These are phyloP conservation scores for Chlorophyllum brunneum DNA, from an alignment of 768 basidiomycete genomes.

Conservation along the genomic window DNA sequence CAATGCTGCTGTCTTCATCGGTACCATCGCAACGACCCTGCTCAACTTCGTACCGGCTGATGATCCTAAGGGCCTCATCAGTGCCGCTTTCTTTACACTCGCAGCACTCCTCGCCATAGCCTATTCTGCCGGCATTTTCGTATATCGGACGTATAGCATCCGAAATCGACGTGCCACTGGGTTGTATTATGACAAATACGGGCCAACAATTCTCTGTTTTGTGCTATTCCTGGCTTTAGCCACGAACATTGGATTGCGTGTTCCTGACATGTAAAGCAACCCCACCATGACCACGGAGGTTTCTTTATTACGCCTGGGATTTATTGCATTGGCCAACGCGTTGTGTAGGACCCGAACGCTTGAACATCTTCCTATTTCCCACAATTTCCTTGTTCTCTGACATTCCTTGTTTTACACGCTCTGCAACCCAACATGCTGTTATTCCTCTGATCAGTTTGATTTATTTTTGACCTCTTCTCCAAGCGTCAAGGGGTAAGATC, in stretches of 20 bases:
- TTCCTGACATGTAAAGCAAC: slow-evolving; percentile 47
- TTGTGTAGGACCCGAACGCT: background rate
- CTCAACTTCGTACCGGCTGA: slow-evolving; percentile 79
- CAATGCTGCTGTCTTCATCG: slow-evolving; percentile 81
- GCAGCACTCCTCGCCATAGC: slow-evolving; percentile 86
- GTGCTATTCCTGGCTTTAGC: slow-evolving; percentile 66
- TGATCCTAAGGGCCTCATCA: slow-evolving; percentile 76
- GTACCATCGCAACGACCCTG: slow-evolving; percentile 85
- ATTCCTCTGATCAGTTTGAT: background rate
- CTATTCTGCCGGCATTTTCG: slow-evolving; percentile 81
- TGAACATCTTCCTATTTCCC: too few relatives aligned
- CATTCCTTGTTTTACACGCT: too few relatives aligned
- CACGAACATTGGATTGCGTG: slow-evolving; percentile 70
- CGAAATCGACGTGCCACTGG: slow-evolving; percentile 72
- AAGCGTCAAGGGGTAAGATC: background rate
- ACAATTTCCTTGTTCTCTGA: too few relatives aligned
- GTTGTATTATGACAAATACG: slow-evolving; percentile 86
- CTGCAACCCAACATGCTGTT: background rate
- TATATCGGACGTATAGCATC: slow-evolving; percentile 68
- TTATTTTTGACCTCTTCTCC: background rate
- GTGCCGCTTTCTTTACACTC: slow-evolving; percentile 84
- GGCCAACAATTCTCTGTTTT: slow-evolving; percentile 72
- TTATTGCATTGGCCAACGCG: background rate
- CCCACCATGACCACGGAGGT: background rate
- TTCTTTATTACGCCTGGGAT: background rate